phyloP scores from a whole-genome alignment of 495 filamentous ascomycete species.

The Cairneyella variabilis region DNA sequence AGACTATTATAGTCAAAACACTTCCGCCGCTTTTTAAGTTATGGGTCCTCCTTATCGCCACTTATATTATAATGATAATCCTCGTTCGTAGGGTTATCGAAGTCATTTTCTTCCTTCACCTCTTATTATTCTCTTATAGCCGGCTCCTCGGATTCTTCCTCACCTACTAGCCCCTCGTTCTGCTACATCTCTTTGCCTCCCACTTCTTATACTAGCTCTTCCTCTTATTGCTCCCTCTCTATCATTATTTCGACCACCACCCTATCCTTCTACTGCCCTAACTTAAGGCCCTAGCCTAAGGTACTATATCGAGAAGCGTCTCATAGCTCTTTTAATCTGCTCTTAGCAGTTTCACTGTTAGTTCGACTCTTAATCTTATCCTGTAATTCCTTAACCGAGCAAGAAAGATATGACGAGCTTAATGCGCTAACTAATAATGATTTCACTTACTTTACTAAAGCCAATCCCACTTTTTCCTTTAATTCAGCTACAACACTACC shows the following conservation, averaged over 20 bases:
- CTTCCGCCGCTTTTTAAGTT: too few species aligned
- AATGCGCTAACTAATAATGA: not conserved
- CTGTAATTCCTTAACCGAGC: not conserved
- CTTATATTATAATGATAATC: not conserved
- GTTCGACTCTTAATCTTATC: constrained; percentile 8
- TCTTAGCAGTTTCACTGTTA: not conserved
- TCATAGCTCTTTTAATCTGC: not conserved
- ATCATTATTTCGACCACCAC: not conserved
- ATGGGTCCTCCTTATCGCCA: too few species aligned
- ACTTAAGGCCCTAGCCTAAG: not conserved
- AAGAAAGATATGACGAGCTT: not conserved
- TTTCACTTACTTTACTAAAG: constrained; percentile 11
- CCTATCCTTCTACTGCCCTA: constrained; percentile 1
- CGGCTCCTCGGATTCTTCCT: constrained; percentile 5
- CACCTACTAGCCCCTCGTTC: not conserved
- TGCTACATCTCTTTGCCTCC: not conserved
- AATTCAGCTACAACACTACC: too few species aligned
- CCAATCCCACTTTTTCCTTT: constrained; percentile 14
- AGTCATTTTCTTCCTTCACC: constrained; percentile 1
- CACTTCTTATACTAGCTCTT: not conserved
- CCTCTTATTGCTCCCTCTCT: not conserved
- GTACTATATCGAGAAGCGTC: not conserved
- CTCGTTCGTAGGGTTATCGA: constrained; percentile 5
- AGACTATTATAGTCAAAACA: too few species aligned
- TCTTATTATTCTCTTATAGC: not conserved